A percentile compares a stretch with the other conserved stretches of the same genome.
Evolutionary conservation across 768 basidiomycete genomes (phyloP).

Genomic region (Jaapia argillacea): DNA sequence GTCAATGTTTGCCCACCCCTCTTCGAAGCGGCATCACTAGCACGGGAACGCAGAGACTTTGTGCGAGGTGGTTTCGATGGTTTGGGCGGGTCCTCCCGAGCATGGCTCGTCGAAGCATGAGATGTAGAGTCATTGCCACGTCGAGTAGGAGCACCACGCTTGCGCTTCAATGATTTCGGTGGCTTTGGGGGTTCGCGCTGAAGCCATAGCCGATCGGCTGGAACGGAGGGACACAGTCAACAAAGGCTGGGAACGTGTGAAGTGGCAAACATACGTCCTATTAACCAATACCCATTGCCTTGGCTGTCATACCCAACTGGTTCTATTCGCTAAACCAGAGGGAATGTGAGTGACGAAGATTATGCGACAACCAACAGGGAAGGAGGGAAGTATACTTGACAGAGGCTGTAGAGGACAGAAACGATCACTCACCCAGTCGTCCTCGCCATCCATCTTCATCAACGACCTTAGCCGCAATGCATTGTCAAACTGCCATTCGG

Average conservation of each 20-base stretch:
- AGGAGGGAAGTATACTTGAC: background rate
- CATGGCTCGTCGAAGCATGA: background rate
- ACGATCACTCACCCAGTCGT: conserved; percentile 58
- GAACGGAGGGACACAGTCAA: background rate
- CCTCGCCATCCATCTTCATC: conserved; percentile 78
- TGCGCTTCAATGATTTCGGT: conserved; percentile 29
- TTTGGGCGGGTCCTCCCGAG: background rate
- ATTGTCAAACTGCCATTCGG: conserved; percentile 86
- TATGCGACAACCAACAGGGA: conserved; percentile 3
- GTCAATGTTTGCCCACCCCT: conserved; percentile 3
- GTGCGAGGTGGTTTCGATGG: background rate
- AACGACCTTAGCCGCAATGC: conserved; percentile 54
- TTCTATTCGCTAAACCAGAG: conserved; percentile 64
- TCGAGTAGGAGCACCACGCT: conserved; percentile 20
- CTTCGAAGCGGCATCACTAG: conserved; percentile 1
- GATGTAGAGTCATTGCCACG: background rate
- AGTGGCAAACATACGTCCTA: conserved; percentile 49
- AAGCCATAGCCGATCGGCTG: conserved; percentile 80
- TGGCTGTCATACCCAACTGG: conserved; percentile 79
- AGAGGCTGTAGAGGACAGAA: background rate
- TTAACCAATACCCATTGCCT: conserved; percentile 76
- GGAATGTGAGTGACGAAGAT: conserved; percentile 1
- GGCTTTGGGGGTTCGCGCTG: conserved; percentile 58
- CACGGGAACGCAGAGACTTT: background rate
- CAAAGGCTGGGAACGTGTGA: background rate